A percentile compares a stretch with the other conserved stretches of the same genome.
These are phyloP conservation scores for Talaromyces wortmannii DNA, from an alignment of 495 filamentous ascomycete species.

Conservation along the genomic window DNA sequence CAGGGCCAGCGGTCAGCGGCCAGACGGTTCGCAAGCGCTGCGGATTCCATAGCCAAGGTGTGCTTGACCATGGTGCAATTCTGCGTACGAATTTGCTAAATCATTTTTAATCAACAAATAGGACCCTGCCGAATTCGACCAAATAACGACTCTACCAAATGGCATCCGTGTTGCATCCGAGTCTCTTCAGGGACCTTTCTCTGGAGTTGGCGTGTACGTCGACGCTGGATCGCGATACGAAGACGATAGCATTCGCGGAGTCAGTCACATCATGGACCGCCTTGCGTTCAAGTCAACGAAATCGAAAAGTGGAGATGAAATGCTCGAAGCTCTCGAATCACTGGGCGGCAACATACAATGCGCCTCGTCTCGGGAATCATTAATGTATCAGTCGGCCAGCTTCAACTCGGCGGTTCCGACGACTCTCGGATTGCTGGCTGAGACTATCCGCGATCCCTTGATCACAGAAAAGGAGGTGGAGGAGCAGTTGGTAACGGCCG, in stretches of 20 bases:
- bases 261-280: conserved; percentile 94
- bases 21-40: conserved; percentile 35
- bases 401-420: conserved; percentile 90
- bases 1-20: conserved; percentile 31
- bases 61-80: background rate
- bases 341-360: conserved; percentile 95
- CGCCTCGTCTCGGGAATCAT: conserved; percentile 85
- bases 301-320: conserved; percentile 65
- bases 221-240: conserved; percentile 96
- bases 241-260: conserved; percentile 73
- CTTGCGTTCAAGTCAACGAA: conserved; percentile 93
- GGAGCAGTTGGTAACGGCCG: conserved; percentile 80
- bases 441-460: conserved; percentile 84
- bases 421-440: conserved; percentile 79
- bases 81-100: background rate
- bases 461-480: conserved; percentile 87
- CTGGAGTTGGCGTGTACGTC: conserved; percentile 92
- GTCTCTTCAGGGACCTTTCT: conserved; percentile 90
- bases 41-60: conserved; percentile 33
- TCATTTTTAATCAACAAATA: conserved; percentile 21
- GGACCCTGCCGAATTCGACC: conserved; percentile 86
- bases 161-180: conserved; percentile 93
- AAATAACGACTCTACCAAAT: conserved; percentile 86
- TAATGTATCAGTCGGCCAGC: conserved; percentile 98
- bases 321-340: conserved; percentile 77